These are phyloP conservation scores for Platanthera zijinensis DNA, from an alignment of 106 monocot genomes.

Conservation along the genomic window DNA sequence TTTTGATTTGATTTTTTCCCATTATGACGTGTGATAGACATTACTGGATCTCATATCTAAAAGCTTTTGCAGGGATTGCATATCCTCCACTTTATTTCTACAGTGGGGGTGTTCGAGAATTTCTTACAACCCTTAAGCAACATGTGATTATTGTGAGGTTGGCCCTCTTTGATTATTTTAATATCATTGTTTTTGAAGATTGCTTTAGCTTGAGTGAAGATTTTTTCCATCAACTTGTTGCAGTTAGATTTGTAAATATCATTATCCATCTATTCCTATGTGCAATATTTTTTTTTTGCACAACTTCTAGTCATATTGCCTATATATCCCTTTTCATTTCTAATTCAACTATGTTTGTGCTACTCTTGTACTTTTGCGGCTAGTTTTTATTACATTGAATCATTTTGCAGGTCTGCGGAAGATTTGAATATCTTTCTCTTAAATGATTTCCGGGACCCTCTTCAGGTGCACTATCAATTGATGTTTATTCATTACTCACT, in stretches of 20 bases:
- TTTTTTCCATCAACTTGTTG: background rate
- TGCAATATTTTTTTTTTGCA: background rate
- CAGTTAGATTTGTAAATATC: background rate
- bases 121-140: slow-evolving; percentile 74
- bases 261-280: background rate
- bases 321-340: background rate
- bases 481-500: background rate
- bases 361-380: background rate
- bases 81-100: slow-evolving; percentile 95
- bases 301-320: background rate
- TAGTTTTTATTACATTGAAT: background rate
- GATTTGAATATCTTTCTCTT: slow-evolving; percentile 96
- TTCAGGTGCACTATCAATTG: slow-evolving; percentile 56
- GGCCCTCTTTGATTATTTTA: slow-evolving; percentile 7
- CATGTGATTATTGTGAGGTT: slow-evolving; percentile 89
- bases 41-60: background rate
- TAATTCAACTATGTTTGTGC: background rate
- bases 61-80: slow-evolving; percentile 58
- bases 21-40: background rate
- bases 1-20: background rate
- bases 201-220: background rate
- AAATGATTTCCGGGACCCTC: slow-evolving; percentile 84
- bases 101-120: slow-evolving; percentile 88
- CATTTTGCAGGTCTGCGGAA: slow-evolving; percentile 61
- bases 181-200: background rate